Base-by-base conservation (phyloP, 2,329 filamentous ascomycete genomes). In the Fusarium nanum region DNA sequence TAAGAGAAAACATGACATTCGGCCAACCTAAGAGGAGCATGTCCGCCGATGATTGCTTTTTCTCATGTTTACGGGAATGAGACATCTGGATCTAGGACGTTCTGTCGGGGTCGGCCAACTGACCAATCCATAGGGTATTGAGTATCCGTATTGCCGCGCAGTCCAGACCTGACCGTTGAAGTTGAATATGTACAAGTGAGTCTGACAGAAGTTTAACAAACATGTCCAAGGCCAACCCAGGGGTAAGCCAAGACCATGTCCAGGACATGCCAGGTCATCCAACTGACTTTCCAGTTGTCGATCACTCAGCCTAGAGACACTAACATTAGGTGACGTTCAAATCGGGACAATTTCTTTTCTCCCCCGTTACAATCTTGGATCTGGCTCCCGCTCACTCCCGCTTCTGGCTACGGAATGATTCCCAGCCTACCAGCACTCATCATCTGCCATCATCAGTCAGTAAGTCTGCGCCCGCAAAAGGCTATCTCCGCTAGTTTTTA, bases 341-440 rank as follows among this genome's bases (percentile, higher is more conserved):
- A 70, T 70, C 53, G 67, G 67, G 48, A 41, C 48, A 59, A 34
- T 55, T 56, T 46, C 54, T 32, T 18, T 13, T 40, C 18, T 23
- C 34, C 41, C 25, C 46, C 37, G 28, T 56, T 64, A 32, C 22
- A 54, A 44, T 56, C 44, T 70, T 48, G 54, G 28, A 70, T 63
- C 67, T 71, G 42, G 23, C 41, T 71, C 67, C 67, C 58, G 67
- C 67, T 67, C 61, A 55, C 62, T 67, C 27, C 57, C 48, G 41
- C 28, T 68, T 50, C 49, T 37, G 32, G 23, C n/a, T 9, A 12
- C 63, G 55, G 63, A 68, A 46, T 44, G 14, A 45, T 57, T 57
- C 67, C 46, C 42, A 64, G 44, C 52, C 47, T 42, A 58, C 42
- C 41, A 37, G 22, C 28, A 28, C 50, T 45, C 41, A 48, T 60